phyloP scores from a whole-genome alignment of 2,329 filamentous ascomycete species.

The Metarhizium humberi region DNA sequence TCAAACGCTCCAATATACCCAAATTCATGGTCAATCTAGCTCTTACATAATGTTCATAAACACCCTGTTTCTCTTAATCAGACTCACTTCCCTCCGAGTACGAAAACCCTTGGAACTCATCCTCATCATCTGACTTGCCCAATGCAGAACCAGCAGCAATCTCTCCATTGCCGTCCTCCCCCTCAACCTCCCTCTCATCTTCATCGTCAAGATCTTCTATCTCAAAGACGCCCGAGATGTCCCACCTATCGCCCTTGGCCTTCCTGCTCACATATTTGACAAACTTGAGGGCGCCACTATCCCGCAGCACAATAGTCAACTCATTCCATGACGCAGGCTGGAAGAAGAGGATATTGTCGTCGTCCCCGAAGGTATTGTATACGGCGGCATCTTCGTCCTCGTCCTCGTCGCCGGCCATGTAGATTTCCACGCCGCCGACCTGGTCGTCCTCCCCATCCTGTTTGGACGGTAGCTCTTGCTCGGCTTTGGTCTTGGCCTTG shows the following conservation, averaged over 20 bases:
- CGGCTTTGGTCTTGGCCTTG: slow-evolving; percentile 19
- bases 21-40: background rate
- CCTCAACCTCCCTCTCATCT: slow-evolving; percentile 9
- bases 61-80: slow-evolving; percentile 12
- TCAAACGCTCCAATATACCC: background rate
- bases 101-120: slow-evolving; percentile 52
- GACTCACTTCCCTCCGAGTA: slow-evolving; percentile 28
- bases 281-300: slow-evolving; percentile 79
- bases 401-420: slow-evolving; percentile 78
- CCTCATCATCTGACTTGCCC: slow-evolving; percentile 37
- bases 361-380: slow-evolving; percentile 72
- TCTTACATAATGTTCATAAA: background rate
- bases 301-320: slow-evolving; percentile 80
- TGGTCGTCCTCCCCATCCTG: slow-evolving; percentile 36
- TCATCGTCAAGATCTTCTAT: slow-evolving; percentile 49
- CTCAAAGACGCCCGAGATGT: slow-evolving; percentile 71
- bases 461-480: slow-evolving; percentile 19
- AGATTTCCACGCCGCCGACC: slow-evolving; percentile 75
- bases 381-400: slow-evolving; percentile 67
- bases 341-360: slow-evolving; percentile 60
- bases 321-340: slow-evolving; percentile 73
- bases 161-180: slow-evolving; percentile 22
- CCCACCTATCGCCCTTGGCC: slow-evolving; percentile 86
- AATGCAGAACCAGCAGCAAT: slow-evolving; percentile 16
- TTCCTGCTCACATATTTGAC: slow-evolving; percentile 87